Percentiles rank a stretch among this genome's conserved stretches.
Evolutionary conservation across 2,329 filamentous ascomycete genomes (phyloP).

Genomic region (Colletotrichum musicola): DNA sequence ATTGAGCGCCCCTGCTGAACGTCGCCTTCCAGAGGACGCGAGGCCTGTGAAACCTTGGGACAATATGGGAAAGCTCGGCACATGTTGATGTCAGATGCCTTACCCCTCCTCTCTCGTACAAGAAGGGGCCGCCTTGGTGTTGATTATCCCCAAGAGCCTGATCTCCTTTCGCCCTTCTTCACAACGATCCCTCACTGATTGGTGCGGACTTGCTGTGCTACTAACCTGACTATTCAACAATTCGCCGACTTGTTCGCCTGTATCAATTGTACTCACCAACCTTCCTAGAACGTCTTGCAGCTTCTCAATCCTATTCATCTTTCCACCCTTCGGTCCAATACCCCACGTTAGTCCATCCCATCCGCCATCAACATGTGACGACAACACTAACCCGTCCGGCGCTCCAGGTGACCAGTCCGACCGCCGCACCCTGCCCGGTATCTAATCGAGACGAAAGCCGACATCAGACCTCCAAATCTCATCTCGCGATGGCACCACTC

Average conservation of each 20-base stretch:
- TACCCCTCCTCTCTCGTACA: conserved; percentile 34
- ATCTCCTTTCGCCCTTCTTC: background rate
- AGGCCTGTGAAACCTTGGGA: conserved; percentile 31
- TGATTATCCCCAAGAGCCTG: conserved; percentile 7
- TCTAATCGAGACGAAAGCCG: conserved; percentile 19
- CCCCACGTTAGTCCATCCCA: conserved; percentile 23
- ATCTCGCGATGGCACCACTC: conserved; percentile 64
- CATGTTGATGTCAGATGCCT: conserved; percentile 33
- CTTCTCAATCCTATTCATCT: background rate
- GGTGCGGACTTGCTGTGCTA: background rate
- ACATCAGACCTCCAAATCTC: conserved; percentile 15
- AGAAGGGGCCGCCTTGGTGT: conserved; percentile 20
- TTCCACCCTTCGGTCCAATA: conserved; percentile 10
- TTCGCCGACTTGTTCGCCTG: background rate
- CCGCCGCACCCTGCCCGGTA: conserved; percentile 6
- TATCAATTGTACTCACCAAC: conserved; percentile 7
- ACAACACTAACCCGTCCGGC: conserved; percentile 17
- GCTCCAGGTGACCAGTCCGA: conserved; percentile 15
- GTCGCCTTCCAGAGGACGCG: background rate
- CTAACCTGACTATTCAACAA: background rate
- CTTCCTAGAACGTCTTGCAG: background rate
- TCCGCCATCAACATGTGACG: conserved; percentile 25
- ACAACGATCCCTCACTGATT: background rate
- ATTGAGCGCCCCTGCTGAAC: conserved; percentile 25
- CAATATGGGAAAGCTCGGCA: conserved; percentile 35